Conservation (phyloP, 148 eudicot genomes). For the Linanthus parryae region DNA sequence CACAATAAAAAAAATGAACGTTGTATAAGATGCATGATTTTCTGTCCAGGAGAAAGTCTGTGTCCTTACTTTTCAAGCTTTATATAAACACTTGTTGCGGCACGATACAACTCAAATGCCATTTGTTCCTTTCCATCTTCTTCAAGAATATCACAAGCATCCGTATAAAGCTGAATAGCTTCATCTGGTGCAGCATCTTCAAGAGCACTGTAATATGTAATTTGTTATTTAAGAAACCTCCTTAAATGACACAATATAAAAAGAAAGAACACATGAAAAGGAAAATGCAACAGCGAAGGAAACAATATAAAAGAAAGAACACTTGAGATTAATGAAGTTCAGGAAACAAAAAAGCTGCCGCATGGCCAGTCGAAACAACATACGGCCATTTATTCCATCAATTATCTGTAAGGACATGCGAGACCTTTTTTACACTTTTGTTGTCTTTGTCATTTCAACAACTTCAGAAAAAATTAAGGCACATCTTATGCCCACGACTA, state of each 20-base stretch:
- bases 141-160: conserved; percentile 68
- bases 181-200: conserved; percentile 67
- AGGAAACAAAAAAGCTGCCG: no score
- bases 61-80: conserved; percentile 66
- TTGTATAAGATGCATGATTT: no score
- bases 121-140: conserved; percentile 86
- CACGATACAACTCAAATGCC: conserved; percentile 84
- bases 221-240: no score
- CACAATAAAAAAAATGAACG: no score
- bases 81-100: conserved; percentile 51
- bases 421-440: no score
- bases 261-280: conserved; percentile 7
- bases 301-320: neutral
- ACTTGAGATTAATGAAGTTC: neutral
- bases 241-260: no score
- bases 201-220: conserved; percentile 37
- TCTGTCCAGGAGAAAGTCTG: conserved; percentile 6
- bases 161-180: conserved; percentile 55
- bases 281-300: conserved; percentile 1
- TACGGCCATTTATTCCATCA: no score
- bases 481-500: no score
- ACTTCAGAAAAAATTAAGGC: no score
- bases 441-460: no score
- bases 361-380: no score
- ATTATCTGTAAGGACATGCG: no score